Evolutionary conservation across 164 flowering plant species (phyloP), one percentile per base, ranked within the genome.

Genomic region (Tinospora cordifolia): DNA sequence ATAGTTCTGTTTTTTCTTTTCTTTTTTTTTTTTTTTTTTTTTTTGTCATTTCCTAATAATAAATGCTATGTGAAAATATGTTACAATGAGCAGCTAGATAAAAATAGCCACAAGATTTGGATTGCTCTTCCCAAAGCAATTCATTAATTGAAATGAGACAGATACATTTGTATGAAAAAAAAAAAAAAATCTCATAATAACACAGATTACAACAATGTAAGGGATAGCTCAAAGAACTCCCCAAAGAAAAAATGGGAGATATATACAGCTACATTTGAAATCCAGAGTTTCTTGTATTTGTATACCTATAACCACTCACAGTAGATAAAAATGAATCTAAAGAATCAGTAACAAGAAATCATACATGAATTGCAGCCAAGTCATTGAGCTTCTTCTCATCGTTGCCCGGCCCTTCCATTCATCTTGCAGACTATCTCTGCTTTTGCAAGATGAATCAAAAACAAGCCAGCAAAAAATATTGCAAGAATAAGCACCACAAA

Each of bases 401-500:
- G n/a, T 8, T 54, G 60, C 2, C 60, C 6, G n/a, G 60, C 83
- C 27, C 88, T 79, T 25, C 75, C 83, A 63, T 71, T 81, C 72
- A 84, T 63, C 78, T 82, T 90, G 58, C 70, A 82, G 74, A 67
- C 67, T 41, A 90, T 80, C 84, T 93, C 98, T 26, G 82, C 74
- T 74, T 72, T 88, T 2, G 86, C 96, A 64, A 86, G 70, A 34
- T 71, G 83, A 72, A 91, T 77, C 86, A 93, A 85, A 73, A 86
- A 87, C 71, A 86, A 65, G 30, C 69, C 77, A 2, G 98, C 97
- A 67, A 81, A 64, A 67, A 79, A 79, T 46, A 82, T 74, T 3
- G 97, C 74, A 49, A 83, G 41, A 77, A 89, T 85, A 72, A 95
- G 97, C 98, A 95, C 86, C 9, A 74, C 54, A 74, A 95, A 92